Evolutionary conservation across 2,329 filamentous ascomycete genomes (phyloP).

Genomic region (Reticulascus tulasneorum): DNA sequence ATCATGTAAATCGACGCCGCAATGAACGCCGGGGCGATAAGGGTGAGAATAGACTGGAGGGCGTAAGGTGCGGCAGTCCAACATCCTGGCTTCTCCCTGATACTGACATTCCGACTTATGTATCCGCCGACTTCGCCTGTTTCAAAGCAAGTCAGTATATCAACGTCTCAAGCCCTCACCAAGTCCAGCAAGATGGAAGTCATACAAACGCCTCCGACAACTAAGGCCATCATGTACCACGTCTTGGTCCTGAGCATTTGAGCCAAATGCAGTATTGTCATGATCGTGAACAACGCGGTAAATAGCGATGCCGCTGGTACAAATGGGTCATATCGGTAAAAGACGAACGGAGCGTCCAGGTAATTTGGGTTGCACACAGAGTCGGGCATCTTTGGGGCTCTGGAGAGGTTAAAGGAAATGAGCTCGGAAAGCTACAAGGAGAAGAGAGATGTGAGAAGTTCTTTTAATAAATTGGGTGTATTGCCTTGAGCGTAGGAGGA

Average conservation of each 20-base stretch:
- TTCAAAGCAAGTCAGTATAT: no score
- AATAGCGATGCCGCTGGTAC: conserved; percentile 9
- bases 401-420: no score
- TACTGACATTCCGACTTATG: conserved; percentile 4
- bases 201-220: conserved; percentile 12
- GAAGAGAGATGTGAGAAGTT: no score
- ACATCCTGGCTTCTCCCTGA: conserved; percentile 17
- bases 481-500: no score
- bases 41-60: conserved; percentile 32
- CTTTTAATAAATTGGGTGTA: no score
- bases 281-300: conserved; percentile 3
- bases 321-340: conserved; percentile 13
- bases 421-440: no score
- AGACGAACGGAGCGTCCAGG: conserved; percentile 6
- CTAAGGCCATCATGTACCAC: conserved; percentile 13
- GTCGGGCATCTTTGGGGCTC: no score
- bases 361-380: conserved; percentile 6
- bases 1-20: conserved; percentile 46
- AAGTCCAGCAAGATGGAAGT: background rate
- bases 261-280: conserved; percentile 5
- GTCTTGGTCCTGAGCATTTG: conserved; percentile 9
- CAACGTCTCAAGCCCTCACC: no score
- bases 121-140: conserved; percentile 12
- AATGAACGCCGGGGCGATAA: conserved; percentile 36
- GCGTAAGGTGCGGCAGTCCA: conserved; percentile 39